Conservation (phyloP, 176 grass and related monocot genomes). For the Tillandsia leiboldiana region DNA sequence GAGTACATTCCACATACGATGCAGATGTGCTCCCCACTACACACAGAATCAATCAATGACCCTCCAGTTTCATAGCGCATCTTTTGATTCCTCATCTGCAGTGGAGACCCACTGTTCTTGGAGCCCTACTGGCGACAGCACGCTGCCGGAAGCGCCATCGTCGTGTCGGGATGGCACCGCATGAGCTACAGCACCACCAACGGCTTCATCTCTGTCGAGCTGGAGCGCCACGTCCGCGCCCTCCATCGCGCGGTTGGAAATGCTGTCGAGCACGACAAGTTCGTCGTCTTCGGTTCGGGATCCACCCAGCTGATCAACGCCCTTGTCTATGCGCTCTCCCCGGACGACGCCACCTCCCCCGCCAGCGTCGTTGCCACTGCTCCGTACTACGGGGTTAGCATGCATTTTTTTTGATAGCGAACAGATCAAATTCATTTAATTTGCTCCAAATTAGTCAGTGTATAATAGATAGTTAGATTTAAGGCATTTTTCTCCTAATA, state of each 20-base stretch:
- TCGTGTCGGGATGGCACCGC: slow-evolving; percentile 68
- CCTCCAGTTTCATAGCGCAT: too few species aligned
- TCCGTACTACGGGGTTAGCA: slow-evolving; percentile 40
- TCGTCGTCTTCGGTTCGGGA: slow-evolving; percentile 34
- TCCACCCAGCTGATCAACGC: slow-evolving; percentile 54
- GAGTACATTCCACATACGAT: too few species aligned
- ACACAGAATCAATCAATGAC: too few species aligned
- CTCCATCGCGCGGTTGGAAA: slow-evolving; percentile 55
- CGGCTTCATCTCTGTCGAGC: slow-evolving; percentile 41
- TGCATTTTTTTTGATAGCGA: too few species aligned
- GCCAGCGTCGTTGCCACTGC: slow-evolving; percentile 40
- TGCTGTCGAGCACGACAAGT: slow-evolving; percentile 42
- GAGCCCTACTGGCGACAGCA: slow-evolving; percentile 78
- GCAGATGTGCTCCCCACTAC: too few species aligned
- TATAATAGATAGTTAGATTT: background rate
- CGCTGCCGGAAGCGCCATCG: slow-evolving; percentile 37
- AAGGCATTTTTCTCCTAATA: background rate
- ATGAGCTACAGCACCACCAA: slow-evolving; percentile 39
- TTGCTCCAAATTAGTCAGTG: too few species aligned
- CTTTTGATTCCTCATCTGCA: slow-evolving; percentile 2
- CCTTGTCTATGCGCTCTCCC: slow-evolving; percentile 52
- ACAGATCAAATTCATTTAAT: too few species aligned
- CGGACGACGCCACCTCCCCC: slow-evolving; percentile 22
- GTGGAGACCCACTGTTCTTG: slow-evolving; percentile 66
- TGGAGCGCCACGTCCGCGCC: slow-evolving; percentile 38